Evolutionary conservation across 176 grass and related monocot genomes (phyloP), one percentile per base, ranked within the genome.

Genomic region (Luzula sylvatica): DNA sequence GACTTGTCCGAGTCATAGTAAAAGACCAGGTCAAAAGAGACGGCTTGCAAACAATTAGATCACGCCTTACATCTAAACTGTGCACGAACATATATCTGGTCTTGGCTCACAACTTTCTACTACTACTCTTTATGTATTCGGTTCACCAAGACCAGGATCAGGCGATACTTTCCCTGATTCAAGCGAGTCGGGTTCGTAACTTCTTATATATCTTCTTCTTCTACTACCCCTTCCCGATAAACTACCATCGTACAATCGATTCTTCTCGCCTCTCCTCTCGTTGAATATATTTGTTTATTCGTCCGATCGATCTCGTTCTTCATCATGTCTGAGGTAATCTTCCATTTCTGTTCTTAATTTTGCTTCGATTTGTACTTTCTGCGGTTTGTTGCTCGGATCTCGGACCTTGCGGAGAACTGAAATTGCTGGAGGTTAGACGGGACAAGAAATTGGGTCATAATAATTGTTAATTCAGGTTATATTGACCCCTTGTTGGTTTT

Each of bases 281-380:
- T 41, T 61, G 16, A 12, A 23, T 21, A 41, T 59, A 3, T 4
- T 13, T 6, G 23, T 3, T 15, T 26, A 11, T n/a, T n/a, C 44
- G 3, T 26, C 8, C 38, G 20, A 23, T 42, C 32, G 38, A 2
- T 60, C 57, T 20, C 5, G n/a, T n/a, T n/a, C n/a, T 15, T 61
- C 57, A 25, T 19, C 39, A 61, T 61, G 57, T 35, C 57, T 16
- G 57, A 61, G 57, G 57, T 61, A 44, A 45, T 61, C 13, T 17
- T 44, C 14, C 2, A 18, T 41, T 58, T 12, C 32, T n/a, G n/a
- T n/a, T n/a, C n/a, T n/a, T n/a, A 23, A 20, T 13, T 42, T 21
- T 40, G 11, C 5, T 21, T 39, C 40, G 19, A 5, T 35, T 20
- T 12, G 29, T 21, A 11, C 15, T 23, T 22, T 11, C 14, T 42